Evolutionary conservation across 2,329 filamentous ascomycete species (phyloP), one percentile per base, ranked within the genome.

Genomic region (Aspergillus quadrilineatus): DNA sequence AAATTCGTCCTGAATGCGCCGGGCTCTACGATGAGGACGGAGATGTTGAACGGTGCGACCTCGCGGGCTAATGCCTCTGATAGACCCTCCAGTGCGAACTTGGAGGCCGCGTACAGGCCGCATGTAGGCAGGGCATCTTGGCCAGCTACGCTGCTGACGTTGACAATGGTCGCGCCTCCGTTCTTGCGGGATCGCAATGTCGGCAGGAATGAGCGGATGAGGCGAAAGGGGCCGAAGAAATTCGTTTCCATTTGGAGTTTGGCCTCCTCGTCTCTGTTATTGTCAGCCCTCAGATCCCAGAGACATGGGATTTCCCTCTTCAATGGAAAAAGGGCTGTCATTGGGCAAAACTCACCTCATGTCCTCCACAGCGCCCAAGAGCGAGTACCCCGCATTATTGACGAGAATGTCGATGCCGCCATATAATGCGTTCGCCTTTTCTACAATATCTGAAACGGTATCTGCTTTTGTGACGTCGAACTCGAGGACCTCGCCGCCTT

Each of bases 121-220:
- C 53, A 69, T 62, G 57, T 69, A 0, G 76, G 64, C 0, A 66
- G 65, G n/a, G 71, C 70, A 6, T 62, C 55, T 73, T 77, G 81
- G 39, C 78, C 80, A 0, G 70, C 79, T 3, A 82, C 60, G 47
- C 78, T 81, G 36, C 77, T 78, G 61, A 83, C 76, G 2, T 75
- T 78, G 10, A 77, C 77, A 1, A 83, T 63, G 3, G 66, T 69
- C 1, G 75, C 75, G 4, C 62, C 62, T 22, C 55, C 58, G 56
- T 22, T 22, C 22, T 22, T 22, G 22, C 68, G 69, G 26, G 60
- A 50, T 0, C 78, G 72, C 62, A 79, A 71, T 28, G 71, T 63
- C 1, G 72, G 76, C 1, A 79, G 61, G 17, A 74, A 54, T 9
- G 73, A 68, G 7, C 69, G 72, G 4, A 73, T 71, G 9, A 77